Base-by-base conservation (phyloP, 2,329 filamentous ascomycete species). In the Malbranchea zuffiana region DNA sequence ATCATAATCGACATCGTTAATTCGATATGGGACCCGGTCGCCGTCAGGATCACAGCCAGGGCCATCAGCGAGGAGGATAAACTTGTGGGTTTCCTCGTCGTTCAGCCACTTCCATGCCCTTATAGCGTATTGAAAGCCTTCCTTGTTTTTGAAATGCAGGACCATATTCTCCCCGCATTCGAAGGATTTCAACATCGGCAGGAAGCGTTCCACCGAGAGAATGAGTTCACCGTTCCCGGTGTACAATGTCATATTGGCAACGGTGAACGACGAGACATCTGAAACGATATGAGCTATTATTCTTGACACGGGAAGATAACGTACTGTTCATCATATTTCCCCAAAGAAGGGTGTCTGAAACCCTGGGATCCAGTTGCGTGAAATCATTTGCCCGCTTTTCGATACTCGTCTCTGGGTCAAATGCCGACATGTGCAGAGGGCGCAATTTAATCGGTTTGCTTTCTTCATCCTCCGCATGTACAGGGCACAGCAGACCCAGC, bases 201-300 rank as follows among this genome's bases (percentile, higher is more conserved):
- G 27, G 19, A 36, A 36, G 13, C 30, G 28, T 17, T 39, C 36
- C 20, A 39, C 21, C 3, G 36, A 32, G 30, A 39, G 11, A 16
- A 39, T 33, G 7, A 32, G 36, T 17, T 39, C 20, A 15, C 25
- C 25, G 15, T 19, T 17, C 3, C 20, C 36, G 15, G 28, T 33
- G 16, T 33, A 39, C 11, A 39, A n/a, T 13, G 37, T 39, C 37
- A 39, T 39, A 27, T 39, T 39, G 20, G 37, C 37, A 15, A 39
- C 12, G 7, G 37, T 25, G 18, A 39, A 39, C 11, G 20, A 17
- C 6, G 20, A 33, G 20, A 7, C 17, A 35, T 39, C 37, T 39
- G 34, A 27, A n/a, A 11, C 10, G 8, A 18, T 28, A 15, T 11
- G 13, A 15, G 23, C 17, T 33, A 4, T 11, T 11, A 21, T 19